phyloP scores from a whole-genome alignment of 805 yeast species.

The Metschnikowia noctiluminum region DNA sequence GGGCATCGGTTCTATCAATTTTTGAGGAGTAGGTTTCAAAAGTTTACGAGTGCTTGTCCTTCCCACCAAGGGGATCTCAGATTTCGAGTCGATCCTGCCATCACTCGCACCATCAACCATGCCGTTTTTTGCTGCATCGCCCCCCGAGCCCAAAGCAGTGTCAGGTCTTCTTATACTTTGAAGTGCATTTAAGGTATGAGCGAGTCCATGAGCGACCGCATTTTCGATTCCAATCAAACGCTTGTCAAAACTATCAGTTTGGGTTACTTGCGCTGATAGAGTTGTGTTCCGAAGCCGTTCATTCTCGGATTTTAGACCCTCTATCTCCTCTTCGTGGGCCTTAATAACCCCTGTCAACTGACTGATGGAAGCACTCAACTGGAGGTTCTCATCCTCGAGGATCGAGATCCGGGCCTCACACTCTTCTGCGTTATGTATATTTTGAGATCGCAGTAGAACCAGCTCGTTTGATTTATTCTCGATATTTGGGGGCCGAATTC shows the following conservation, averaged over 20 bases:
- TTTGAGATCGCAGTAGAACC: too few species aligned
- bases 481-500: not conserved
- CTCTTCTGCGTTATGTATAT: not conserved
- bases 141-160: too few species aligned
- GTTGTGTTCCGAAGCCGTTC: not conserved
- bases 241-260: not conserved
- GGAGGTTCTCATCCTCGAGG: slow-evolving; percentile 1
- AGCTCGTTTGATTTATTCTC: too few species aligned
- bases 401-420: not conserved
- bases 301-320: slow-evolving; percentile 1
- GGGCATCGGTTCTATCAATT: not conserved
- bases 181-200: slow-evolving; percentile 4
- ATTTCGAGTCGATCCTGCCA: too few species aligned
- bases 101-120: too few species aligned
- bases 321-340: not conserved
- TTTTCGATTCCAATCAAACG: slow-evolving; percentile 1
- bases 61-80: too few species aligned
- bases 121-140: too few species aligned
- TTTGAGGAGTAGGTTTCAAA: not conserved
- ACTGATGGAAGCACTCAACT: slow-evolving; percentile 1
- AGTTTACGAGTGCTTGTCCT: too few species aligned
- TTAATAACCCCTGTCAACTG: not conserved
- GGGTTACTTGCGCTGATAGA: not conserved
- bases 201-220: slow-evolving; percentile 4
- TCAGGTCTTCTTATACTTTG: not conserved